Percentiles rank a stretch among this genome's conserved stretches.
phyloP scores from a whole-genome alignment of 441 rosid genomes.

The Dalechampia spathulata region DNA sequence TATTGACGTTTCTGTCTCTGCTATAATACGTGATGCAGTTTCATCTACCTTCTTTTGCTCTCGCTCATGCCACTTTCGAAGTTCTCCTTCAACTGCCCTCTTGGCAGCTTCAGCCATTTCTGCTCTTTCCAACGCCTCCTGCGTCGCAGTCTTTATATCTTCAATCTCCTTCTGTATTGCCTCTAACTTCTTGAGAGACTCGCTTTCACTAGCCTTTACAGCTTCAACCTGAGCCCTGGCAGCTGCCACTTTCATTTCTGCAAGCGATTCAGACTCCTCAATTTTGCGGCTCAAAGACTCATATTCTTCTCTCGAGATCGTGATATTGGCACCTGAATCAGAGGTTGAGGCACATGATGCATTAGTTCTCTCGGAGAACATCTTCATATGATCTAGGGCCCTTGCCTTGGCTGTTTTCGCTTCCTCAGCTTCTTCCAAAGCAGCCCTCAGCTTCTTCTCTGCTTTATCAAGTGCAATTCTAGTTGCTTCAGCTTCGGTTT shows the following conservation, averaged over 20 bases:
- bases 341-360: conserved; percentile 74
- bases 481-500: conserved; percentile 57
- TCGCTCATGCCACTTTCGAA: conserved; percentile 77
- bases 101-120: conserved; percentile 96
- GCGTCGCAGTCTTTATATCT: conserved; percentile 61
- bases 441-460: conserved; percentile 53
- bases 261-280: conserved; percentile 61
- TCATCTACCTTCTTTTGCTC: conserved; percentile 86
- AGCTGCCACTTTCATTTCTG: conserved; percentile 94
- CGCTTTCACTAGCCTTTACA: conserved; percentile 83
- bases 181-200: conserved; percentile 64
- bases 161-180: conserved; percentile 64
- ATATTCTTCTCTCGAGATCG: conserved; percentile 80
- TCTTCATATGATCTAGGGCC: conserved; percentile 64
- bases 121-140: conserved; percentile 70
- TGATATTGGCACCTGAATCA: conserved; percentile 66
- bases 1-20: conserved; percentile 49
- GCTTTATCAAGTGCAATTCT: conserved; percentile 57
- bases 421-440: conserved; percentile 80
- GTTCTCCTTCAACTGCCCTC: conserved; percentile 90
- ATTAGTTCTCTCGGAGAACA: conserved; percentile 57
- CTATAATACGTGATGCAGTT: conserved; percentile 64
- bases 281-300: conserved; percentile 71
- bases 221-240: conserved; percentile 96
- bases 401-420: conserved; percentile 60